Base-by-base conservation (phyloP, 257 asterid species). In the Solanum virginianum region DNA sequence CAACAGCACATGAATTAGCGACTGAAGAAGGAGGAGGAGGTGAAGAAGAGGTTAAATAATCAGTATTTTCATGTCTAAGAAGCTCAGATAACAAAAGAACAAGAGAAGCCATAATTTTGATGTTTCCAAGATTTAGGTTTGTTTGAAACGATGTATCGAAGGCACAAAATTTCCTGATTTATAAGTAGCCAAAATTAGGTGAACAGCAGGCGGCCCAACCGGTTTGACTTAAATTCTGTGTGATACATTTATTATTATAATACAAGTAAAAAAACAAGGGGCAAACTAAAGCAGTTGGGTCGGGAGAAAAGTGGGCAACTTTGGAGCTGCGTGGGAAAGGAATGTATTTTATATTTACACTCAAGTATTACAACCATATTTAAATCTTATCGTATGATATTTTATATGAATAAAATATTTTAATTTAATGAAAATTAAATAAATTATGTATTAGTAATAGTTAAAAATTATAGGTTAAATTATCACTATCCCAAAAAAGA, bases 31-130 rank as follows among this genome's bases (percentile, higher is more conserved):
- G 47, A 82, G 54, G 10, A 2, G n/a, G 4, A 56, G 89, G 41
- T 0, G 89, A 47, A 7, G 84, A 57, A 5, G 84, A 81, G 14
- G 90, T 77, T 7, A 92, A 86, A 41, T 15, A 80, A 86, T 90
- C 97, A 3, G 60, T 59, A 81, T 87, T 89, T 74, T 91, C 90
- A 54, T 89, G 94, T 53, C 88, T 88, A 45, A 91, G 90, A 18
- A 93, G 87, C 88, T 91, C 97, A 57, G 93, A 90, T 22, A 93
- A 62, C 17, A 93, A 91, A 79, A 93, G 97, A 89, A 93, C 84
- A 2, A 93, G 90, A 72, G 97, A 90, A 83, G 97, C 97, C 97
- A 93, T 32, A 32, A 32, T 32, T 93, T 82, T 69, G 55, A 45
- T 18, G 26, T 14, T 26, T 63, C 22, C 7, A 47, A 49, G 41